Conservation (phyloP, 2,329 filamentous ascomycete genomes). For the Ceratocystis lukuohia region DNA sequence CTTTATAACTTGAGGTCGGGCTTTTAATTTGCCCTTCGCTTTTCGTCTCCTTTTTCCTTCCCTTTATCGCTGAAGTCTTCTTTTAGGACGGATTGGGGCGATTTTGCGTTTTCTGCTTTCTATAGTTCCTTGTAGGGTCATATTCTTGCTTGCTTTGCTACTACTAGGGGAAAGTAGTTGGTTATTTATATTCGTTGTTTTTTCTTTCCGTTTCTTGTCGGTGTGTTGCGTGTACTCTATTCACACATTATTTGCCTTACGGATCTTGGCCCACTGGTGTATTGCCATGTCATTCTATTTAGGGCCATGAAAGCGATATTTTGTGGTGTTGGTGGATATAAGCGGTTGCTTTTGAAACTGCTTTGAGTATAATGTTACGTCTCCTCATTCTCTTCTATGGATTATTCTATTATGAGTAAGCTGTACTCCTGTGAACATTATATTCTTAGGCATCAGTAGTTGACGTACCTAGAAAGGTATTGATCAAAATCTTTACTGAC, state of each 20-base stretch:
- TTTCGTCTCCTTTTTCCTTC: slow-evolving; percentile 17
- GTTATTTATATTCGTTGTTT: not conserved
- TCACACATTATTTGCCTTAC: not conserved
- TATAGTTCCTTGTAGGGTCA: not conserved
- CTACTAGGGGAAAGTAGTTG: too few species aligned
- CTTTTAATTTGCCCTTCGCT: slow-evolving; percentile 11
- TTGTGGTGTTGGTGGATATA: not conserved
- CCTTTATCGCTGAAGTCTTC: too few species aligned
- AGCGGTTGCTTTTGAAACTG: not conserved
- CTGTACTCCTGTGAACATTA: not conserved
- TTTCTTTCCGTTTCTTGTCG: not conserved
- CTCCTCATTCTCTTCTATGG: not conserved
- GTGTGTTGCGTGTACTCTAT: not conserved
- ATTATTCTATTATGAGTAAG: not conserved
- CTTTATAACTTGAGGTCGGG: not conserved
- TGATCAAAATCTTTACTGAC: slow-evolving; percentile 28
- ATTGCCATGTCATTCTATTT: not conserved
- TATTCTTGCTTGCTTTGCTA: not conserved
- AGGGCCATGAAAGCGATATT: not conserved
- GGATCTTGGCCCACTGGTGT: not conserved
- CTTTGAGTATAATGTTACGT: not conserved
- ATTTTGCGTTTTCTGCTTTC: not conserved
- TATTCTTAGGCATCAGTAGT: not conserved
- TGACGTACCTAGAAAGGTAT: not conserved
- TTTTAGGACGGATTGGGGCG: not conserved